Base-by-base conservation (phyloP, 208 protist genomes). In the Vickermania spadyakhi region DNA sequence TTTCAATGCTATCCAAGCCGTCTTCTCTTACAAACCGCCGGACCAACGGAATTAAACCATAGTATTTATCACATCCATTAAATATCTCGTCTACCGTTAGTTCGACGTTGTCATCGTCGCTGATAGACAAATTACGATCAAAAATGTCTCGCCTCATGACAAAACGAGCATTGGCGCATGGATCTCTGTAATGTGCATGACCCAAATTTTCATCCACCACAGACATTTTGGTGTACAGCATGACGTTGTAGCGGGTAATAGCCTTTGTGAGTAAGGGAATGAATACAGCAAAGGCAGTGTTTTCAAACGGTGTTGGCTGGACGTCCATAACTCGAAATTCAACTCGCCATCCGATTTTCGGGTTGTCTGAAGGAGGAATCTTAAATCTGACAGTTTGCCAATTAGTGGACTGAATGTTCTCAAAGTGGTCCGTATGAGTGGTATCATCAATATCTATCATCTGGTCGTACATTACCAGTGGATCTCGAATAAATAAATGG, bases 381-480 rank as follows among this genome's bases (percentile, higher is more conserved):
- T 99, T 98, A 68, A 98, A 97, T 29, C 97, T 87, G 36, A 98
- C 84, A 11, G 96, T 97, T 68, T 98, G 96, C 97, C 98, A 99
- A 73, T 99, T 99, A 36, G 97, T 99, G 1, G 91, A 97, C 64
- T 98, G 96, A 64, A 99, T 97, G 72, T 99, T 99, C 70, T 99
- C 97, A 84, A 99, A 99, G 68, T 99, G 97, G 62, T 98, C 97
- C 18, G 75, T 89, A 61, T 92, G 61, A 3, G 84, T 89, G 1
- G 56, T 65, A 70, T 99, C 96, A 63, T 99, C 95, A 52, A 98
- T 84, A 62, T 98, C 92, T 60, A 96, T 86, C 75, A 86, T 90
- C 64, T 89, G 72, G 56, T 89, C 76, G 63, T 96, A 98, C 52
- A 99, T 85, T 1, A 99, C 97, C 0, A 99, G 81, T 25, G 98